Base-by-base conservation (phyloP, 2,329 filamentous ascomycete genomes). In the Cryphonectria parasitica region DNA sequence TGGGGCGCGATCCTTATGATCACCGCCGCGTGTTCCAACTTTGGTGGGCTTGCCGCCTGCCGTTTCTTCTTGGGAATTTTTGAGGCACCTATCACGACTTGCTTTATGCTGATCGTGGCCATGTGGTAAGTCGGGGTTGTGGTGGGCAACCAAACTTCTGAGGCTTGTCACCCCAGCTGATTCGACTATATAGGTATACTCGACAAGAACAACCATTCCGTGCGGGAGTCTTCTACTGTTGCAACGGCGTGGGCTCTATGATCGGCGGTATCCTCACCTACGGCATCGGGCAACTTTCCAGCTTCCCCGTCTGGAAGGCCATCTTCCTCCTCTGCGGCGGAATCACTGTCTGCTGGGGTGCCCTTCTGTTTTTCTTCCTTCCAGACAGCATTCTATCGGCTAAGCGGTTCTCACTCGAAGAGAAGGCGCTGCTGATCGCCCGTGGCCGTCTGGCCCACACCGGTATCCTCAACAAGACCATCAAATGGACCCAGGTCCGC, bases 71-170 rank as follows among this genome's bases (percentile, higher is more conserved):
- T 86, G 0, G 84, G 85, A 0, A 73, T 81, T 0, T 84, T 86
- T 25, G 84, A 86, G 74, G 82, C 83, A 0, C 80, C 82, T 0
- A 83, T 86, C 10, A 84, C 83, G 0, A 83, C 85, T 0, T 82
- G 82, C 17, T 85, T 85, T 67, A 85, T 86, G 81, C 81, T 86
- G 78, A 83, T 86, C 45, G 81, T 85, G 1, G 78, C 80, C 3
- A 84, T 85, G 79, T 87, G 84, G 83, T 72, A n/a, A 65, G 66
- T 63, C 2, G 36, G 36, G 36, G 36, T 1, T 0, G 2, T 36
- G 0, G 25, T n/a, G 17, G 43, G 22, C 43, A 7, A 19, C 17
- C 17, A 19, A 49, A 6, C n/a, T 36, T 17, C 11, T 3, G 11
- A 25, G 11, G 25, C 11, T 28, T 25, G 31, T n/a, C 5, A 22